phyloP scores from a whole-genome alignment of 1,139 yeast species.

The Blastobotrys niveus region DNA sequence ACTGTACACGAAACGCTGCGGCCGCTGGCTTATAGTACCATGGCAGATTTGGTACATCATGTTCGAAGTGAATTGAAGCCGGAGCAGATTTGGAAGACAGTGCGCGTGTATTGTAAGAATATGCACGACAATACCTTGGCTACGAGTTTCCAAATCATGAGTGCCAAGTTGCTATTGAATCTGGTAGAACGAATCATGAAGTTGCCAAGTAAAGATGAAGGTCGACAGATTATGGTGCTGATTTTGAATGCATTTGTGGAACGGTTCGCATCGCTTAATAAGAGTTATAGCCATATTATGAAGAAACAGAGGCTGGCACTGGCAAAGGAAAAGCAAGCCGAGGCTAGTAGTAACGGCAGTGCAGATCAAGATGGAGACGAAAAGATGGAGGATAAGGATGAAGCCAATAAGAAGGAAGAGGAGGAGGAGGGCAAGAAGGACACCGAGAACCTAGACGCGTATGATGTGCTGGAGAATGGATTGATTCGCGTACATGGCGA shows the following conservation, averaged over 20 bases:
- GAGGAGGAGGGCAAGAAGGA: slow-evolving; percentile 20
- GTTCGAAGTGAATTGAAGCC: slow-evolving; percentile 81
- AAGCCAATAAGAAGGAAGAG: slow-evolving; percentile 1
- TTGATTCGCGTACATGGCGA: slow-evolving; percentile 44
- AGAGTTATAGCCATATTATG: slow-evolving; percentile 64
- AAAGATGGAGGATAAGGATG: slow-evolving; percentile 18
- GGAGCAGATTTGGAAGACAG: slow-evolving; percentile 83
- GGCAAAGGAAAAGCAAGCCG: slow-evolving; percentile 14
- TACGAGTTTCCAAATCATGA: slow-evolving; percentile 91
- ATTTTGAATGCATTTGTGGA: slow-evolving; percentile 86
- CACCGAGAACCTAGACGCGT: slow-evolving; percentile 34
- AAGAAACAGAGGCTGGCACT: slow-evolving; percentile 27
- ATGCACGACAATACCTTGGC: slow-evolving; percentile 80
- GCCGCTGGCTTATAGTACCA: slow-evolving; percentile 91
- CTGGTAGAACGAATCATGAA: slow-evolving; percentile 85
- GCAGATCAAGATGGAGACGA: slow-evolving; percentile 24
- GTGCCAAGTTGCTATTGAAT: slow-evolving; percentile 83
- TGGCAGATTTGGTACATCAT: slow-evolving; percentile 92
- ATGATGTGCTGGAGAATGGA: slow-evolving; percentile 43
- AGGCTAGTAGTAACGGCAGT: slow-evolving; percentile 9
- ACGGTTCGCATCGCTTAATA: slow-evolving; percentile 69
- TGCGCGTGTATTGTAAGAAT: slow-evolving; percentile 72
- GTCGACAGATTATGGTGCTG: slow-evolving; percentile 58
- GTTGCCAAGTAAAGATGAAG: slow-evolving; percentile 75
- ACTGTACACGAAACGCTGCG: slow-evolving; percentile 81